Conservation (phyloP, 208 protist species). For the Leishmania gerbilli region DNA sequence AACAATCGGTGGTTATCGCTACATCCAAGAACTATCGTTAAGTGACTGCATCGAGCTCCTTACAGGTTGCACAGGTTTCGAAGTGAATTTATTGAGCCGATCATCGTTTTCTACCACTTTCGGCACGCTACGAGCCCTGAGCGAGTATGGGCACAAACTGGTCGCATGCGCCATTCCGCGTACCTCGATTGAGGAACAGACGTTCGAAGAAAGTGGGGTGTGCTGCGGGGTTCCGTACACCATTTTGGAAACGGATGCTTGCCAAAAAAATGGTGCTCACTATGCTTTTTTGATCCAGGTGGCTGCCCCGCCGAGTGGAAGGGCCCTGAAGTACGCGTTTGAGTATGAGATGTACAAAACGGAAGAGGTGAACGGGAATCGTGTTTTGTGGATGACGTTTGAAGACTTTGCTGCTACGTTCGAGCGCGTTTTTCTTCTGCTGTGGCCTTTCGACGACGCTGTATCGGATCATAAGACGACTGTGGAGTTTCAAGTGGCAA, state of each 20-base stretch:
- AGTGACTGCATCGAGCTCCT: slow-evolving; percentile 48
- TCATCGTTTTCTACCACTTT: slow-evolving; percentile 15
- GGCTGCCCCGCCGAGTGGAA: slow-evolving; percentile 12
- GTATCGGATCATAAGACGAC: slow-evolving; percentile 36
- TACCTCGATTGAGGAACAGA: slow-evolving; percentile 16
- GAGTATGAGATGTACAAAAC: slow-evolving; percentile 18
- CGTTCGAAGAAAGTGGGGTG: slow-evolving; percentile 22
- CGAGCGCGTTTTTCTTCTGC: slow-evolving; percentile 40
- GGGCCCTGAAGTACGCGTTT: slow-evolving; percentile 7
- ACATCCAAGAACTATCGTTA: slow-evolving; percentile 49
- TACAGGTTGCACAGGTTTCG: slow-evolving; percentile 65
- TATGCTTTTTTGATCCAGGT: slow-evolving; percentile 31
- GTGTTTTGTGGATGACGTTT: slow-evolving; percentile 70
- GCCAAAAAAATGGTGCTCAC: slow-evolving; percentile 25
- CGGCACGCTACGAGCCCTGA: slow-evolving; percentile 19
- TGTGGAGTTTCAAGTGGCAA: slow-evolving; percentile 24
- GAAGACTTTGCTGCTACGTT: slow-evolving; percentile 61
- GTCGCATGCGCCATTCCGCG: slow-evolving; percentile 17
- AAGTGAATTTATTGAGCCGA: slow-evolving; percentile 32
- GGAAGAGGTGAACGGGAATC: slow-evolving; percentile 19
- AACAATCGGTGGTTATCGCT: slow-evolving; percentile 52
- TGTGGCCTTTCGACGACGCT: slow-evolving; percentile 67
- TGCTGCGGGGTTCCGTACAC: slow-evolving; percentile 24
- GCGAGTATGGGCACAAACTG: slow-evolving; percentile 21
- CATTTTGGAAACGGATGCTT: slow-evolving; percentile 27